Evolutionary conservation across 2,329 filamentous ascomycete genomes (phyloP).

Genomic region (Metarhizium guizhouense): DNA sequence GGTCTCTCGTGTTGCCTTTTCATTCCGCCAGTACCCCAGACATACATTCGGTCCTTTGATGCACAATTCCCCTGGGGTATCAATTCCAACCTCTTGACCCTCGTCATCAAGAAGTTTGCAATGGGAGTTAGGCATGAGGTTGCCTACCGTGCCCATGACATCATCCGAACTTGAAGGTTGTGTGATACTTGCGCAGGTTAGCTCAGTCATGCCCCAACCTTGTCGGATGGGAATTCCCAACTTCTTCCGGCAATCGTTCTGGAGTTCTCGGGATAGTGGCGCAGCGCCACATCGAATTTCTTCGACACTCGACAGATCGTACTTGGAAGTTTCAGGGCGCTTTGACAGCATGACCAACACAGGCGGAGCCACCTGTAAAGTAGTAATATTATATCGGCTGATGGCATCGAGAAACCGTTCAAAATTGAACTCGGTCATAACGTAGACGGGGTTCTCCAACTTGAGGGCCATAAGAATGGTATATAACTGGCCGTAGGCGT

Average conservation of each 20-base stretch:
- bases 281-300: constrained; percentile 38
- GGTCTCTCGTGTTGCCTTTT: constrained; percentile 41
- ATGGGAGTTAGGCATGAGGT: constrained; percentile 44
- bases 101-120: constrained; percentile 12
- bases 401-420: constrained; percentile 41
- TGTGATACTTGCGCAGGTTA: constrained; percentile 31
- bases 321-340: constrained; percentile 39
- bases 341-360: constrained; percentile 52
- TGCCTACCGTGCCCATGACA: constrained; percentile 39
- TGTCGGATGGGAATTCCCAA: constrained; percentile 34
- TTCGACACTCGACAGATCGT: constrained; percentile 42
- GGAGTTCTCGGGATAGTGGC: too few species aligned
- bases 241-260: constrained; percentile 36
- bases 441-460: constrained; percentile 38
- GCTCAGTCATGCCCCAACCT: constrained; percentile 56
- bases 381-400: constrained; percentile 42
- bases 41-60: constrained; percentile 40
- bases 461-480: constrained; percentile 38
- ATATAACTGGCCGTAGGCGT: constrained; percentile 35
- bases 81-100: too few species aligned
- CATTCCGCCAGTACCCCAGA: constrained; percentile 50
- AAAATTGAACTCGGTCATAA: constrained; percentile 49
- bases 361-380: constrained; percentile 46
- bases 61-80: too few species aligned
- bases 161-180: constrained; percentile 25